phyloP scores from a whole-genome alignment of 2,329 filamentous ascomycete species.

The Botrytis elliptica region DNA sequence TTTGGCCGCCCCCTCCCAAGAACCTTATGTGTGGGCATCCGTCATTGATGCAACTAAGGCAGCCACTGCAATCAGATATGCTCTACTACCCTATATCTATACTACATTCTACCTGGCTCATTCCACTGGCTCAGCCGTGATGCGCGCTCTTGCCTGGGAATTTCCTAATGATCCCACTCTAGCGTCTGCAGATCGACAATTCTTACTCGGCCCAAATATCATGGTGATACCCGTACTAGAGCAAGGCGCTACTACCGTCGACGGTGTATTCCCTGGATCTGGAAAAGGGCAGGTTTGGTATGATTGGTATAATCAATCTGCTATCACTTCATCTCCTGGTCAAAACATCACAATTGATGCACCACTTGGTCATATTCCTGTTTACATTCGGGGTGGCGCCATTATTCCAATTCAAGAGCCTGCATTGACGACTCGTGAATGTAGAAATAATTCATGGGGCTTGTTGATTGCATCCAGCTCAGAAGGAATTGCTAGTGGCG shows the following conservation, averaged over 20 bases:
- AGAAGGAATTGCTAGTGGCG: conserved; percentile 56
- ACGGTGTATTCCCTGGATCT: conserved; percentile 67
- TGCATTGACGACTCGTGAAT: conserved; percentile 63
- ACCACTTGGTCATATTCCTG: conserved; percentile 66
- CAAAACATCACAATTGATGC: conserved; percentile 60
- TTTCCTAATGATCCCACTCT: conserved; percentile 70
- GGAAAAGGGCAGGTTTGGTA: conserved; percentile 65
- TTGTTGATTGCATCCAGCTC: conserved; percentile 60
- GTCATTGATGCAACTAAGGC: conserved; percentile 63
- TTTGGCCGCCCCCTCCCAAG: conserved; percentile 60
- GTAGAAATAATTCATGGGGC: conserved; percentile 64
- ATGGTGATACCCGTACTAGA: conserved; percentile 67
- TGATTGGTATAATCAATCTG: conserved; percentile 72
- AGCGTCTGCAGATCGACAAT: conserved; percentile 66
- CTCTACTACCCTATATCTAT: conserved; percentile 73
- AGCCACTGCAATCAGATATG: conserved; percentile 70
- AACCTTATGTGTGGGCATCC: conserved; percentile 68
- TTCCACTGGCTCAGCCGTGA: conserved; percentile 64
- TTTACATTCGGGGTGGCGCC: conserved; percentile 67
- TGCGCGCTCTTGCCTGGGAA: conserved; percentile 73
- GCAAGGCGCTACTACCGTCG: conserved; percentile 58
- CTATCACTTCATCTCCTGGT: conserved; percentile 50
- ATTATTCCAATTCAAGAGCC: conserved; percentile 68
- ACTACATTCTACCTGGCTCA: conserved; percentile 68
- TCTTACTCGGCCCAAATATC: conserved; percentile 65